phyloP scores from a whole-genome alignment of 345 rosid species.

The Boechera retrofracta region DNA sequence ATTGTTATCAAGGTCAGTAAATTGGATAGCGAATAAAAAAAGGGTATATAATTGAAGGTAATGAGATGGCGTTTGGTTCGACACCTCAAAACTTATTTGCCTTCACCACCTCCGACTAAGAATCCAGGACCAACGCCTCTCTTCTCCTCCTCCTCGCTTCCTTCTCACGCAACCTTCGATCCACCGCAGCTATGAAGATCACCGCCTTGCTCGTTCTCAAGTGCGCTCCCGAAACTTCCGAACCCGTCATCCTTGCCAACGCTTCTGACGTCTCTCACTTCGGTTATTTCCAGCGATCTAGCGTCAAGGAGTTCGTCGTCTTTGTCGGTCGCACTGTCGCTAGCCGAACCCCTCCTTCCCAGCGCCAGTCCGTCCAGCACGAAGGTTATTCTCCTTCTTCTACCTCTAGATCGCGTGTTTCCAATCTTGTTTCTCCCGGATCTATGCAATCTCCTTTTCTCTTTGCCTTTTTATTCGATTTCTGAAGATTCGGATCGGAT shows the following conservation, averaged over 20 bases:
- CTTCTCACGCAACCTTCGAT: constrained; percentile 31
- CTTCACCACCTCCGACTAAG: constrained; percentile 12
- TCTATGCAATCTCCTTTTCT: background rate
- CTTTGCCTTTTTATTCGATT: constrained; percentile 14
- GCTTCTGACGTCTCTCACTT: constrained; percentile 85
- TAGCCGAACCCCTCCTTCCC: constrained; percentile 78
- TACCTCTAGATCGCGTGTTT: background rate
- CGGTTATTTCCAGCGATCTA: constrained; percentile 86
- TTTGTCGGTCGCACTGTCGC: constrained; percentile 96
- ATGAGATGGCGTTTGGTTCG: background rate
- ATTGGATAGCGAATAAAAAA: background rate
- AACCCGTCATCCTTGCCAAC: constrained; percentile 62
- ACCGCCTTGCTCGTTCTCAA: constrained; percentile 85
- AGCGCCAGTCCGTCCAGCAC: constrained; percentile 93
- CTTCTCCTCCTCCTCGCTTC: constrained; percentile 35
- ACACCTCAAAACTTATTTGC: constrained; percentile 17
- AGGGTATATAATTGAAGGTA: background rate
- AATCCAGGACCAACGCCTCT: constrained; percentile 18
- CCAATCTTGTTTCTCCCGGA: background rate
- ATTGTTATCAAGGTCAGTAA: background rate
- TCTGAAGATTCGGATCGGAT: constrained; percentile 16
- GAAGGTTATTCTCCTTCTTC: constrained; percentile 58
- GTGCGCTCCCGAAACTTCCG: constrained; percentile 63
- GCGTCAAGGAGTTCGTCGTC: constrained; percentile 84
- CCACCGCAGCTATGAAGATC: constrained; percentile 72